phyloP scores from a whole-genome alignment of 225 moss, liverwort and hornwort species.

The Asterella californica region DNA sequence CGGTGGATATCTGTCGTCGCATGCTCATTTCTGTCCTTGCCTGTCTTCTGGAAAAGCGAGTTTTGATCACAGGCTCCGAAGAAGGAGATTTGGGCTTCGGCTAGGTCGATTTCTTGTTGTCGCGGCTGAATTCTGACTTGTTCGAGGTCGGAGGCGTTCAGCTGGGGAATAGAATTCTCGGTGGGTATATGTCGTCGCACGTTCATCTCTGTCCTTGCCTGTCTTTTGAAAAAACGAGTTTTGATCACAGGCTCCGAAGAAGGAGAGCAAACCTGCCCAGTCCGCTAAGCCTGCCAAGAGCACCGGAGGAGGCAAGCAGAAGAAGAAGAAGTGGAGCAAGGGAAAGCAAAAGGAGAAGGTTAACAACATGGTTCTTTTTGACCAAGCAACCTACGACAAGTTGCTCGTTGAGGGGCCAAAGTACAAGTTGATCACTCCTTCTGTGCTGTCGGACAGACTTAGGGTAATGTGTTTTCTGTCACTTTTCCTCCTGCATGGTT shows the following conservation, averaged over 20 bases:
- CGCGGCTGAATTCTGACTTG: neutral
- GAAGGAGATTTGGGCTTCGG: no score
- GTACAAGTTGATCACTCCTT: conserved; percentile 65
- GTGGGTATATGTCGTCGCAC: neutral
- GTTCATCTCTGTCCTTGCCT: neutral
- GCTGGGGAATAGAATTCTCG: no score
- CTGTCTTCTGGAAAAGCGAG: no score
- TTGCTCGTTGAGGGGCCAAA: conserved; percentile 56
- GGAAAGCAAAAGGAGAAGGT: conserved; percentile 77
- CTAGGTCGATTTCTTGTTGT: neutral
- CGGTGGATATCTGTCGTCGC: neutral
- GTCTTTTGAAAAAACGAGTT: neutral
- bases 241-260: conserved; percentile 71
- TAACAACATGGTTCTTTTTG: conserved; percentile 68
- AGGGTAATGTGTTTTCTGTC: conserved; percentile 26
- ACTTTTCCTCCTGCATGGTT: neutral
- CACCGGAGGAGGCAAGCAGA: conserved; percentile 93
- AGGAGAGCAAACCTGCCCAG: conserved; percentile 60
- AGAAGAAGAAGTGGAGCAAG: conserved; percentile 94
- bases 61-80: no score
- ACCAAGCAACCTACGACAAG: conserved; percentile 61
- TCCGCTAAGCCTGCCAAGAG: conserved; percentile 89
- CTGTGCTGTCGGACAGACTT: conserved; percentile 57
- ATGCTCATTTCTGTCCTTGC: neutral
- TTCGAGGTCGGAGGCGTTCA: no score